Evolutionary conservation across 768 basidiomycete species (phyloP).

Genomic region (Mycena venus): DNA sequence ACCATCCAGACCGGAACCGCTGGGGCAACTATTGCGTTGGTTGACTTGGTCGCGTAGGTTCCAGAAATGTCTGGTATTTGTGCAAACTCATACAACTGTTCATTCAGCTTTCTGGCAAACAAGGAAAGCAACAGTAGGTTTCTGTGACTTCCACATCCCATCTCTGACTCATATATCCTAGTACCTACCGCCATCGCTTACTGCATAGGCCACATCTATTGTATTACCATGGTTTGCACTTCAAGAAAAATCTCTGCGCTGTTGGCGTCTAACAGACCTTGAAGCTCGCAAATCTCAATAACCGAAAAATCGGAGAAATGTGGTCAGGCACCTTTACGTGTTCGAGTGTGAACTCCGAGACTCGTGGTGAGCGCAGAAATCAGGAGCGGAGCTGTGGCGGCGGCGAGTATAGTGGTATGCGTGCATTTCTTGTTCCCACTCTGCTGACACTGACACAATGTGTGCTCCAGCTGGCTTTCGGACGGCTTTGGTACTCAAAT

Average conservation of each 20-base stretch:
- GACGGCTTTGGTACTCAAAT: too few relatives aligned
- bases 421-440: too few relatives aligned
- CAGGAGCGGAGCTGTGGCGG: too few relatives aligned
- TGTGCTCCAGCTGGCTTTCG: too few relatives aligned
- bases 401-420: too few relatives aligned
- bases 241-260: background rate
- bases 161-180: too few relatives aligned
- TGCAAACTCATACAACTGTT: background rate
- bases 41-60: conserved; percentile 8
- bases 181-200: background rate
- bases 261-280: background rate
- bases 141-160: too few relatives aligned
- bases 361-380: background rate
- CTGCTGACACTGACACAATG: conserved; percentile 2
- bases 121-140: background rate
- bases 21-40: too few relatives aligned
- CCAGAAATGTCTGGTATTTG: background rate
- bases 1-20: conserved; percentile 6
- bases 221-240: too few relatives aligned
- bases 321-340: background rate
- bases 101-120: background rate
- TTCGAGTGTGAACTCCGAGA: background rate
- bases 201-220: background rate
- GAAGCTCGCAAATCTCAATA: conserved; percentile 18
- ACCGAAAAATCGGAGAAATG: background rate